phyloP scores from a whole-genome alignment of 1,284 basidiomycete species.

The Thelephora terrestris region DNA sequence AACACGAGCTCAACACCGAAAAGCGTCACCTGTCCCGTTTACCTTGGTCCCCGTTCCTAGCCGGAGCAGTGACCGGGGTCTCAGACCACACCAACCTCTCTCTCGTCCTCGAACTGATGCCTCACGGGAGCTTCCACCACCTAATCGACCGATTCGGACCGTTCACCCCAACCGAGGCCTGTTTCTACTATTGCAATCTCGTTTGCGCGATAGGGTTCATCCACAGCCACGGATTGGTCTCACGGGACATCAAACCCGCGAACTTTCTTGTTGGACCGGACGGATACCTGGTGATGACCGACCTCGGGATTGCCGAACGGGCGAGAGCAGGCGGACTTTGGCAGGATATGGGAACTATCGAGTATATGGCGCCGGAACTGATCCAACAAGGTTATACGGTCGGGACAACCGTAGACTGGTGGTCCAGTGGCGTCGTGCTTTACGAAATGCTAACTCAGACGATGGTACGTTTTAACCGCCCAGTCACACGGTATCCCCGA shows the following conservation, averaged over 20 bases:
- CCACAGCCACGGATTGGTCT: constrained; percentile 62
- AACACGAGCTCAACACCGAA: constrained; percentile 28
- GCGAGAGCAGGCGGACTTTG: constrained; percentile 39
- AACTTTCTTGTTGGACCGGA: constrained; percentile 64
- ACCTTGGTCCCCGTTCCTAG: constrained; percentile 43
- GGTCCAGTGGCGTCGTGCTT: constrained; percentile 63
- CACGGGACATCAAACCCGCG: constrained; percentile 81
- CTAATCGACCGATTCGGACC: constrained; percentile 24
- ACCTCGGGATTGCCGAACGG: constrained; percentile 59
- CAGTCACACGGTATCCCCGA: neutral
- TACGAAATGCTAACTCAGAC: constrained; percentile 66
- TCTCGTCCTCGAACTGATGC: constrained; percentile 36
- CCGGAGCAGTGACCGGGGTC: constrained; percentile 33
- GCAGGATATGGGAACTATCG: constrained; percentile 46
- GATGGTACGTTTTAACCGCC: constrained; percentile 27
- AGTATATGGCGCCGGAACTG: constrained; percentile 69
- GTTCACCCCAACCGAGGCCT: constrained; percentile 21
- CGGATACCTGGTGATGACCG: constrained; percentile 59
- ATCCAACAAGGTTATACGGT: constrained; percentile 37
- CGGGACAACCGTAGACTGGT: constrained; percentile 62
- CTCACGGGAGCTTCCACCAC: constrained; percentile 30
- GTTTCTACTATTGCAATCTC: constrained; percentile 51
- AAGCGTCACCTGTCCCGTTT: constrained; percentile 27
- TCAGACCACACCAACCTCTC: constrained; percentile 38
- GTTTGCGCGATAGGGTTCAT: constrained; percentile 66